Evolutionary conservation across 106 monocot genomes (phyloP).

Genomic region (Dendrobium huoshanense): DNA sequence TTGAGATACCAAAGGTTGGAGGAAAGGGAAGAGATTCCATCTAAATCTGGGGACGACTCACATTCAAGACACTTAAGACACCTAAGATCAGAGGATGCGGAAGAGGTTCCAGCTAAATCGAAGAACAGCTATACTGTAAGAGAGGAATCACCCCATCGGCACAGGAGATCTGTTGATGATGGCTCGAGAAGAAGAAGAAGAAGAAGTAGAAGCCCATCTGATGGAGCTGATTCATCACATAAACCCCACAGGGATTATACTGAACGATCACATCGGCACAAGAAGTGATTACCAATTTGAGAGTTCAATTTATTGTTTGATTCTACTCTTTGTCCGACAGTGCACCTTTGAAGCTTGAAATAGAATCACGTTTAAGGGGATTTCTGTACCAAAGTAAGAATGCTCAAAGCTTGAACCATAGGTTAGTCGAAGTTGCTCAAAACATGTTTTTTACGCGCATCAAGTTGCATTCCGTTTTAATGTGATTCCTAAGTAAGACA

Average conservation of each 20-base stretch:
- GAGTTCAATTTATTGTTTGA: background rate
- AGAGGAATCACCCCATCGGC: conserved; percentile 4
- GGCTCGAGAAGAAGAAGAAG: background rate
- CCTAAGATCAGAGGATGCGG: conserved; percentile 6
- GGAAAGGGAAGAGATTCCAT: background rate
- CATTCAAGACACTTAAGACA: conserved; percentile 10
- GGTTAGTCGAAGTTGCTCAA: too few relatives aligned
- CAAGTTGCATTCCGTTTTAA: too few relatives aligned
- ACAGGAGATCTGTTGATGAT: background rate
- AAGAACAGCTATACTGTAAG: conserved; percentile 10
- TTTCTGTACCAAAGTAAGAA: too few relatives aligned
- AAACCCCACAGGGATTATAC: background rate
- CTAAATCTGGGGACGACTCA: background rate
- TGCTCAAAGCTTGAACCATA: too few relatives aligned
- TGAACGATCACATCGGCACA: background rate
- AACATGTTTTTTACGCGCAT: too few relatives aligned
- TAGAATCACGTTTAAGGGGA: too few relatives aligned
- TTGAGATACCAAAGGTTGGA: background rate
- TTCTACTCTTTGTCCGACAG: too few relatives aligned
- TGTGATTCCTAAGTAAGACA: too few relatives aligned
- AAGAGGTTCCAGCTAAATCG: background rate
- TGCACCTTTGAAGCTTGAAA: too few relatives aligned
- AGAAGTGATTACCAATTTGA: background rate
- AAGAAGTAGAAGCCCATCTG: conserved; percentile 4
- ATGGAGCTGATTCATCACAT: background rate